These are phyloP conservation scores for Anacardium occidentale DNA, from an alignment of 345 rosid species.

Conservation along the genomic window DNA sequence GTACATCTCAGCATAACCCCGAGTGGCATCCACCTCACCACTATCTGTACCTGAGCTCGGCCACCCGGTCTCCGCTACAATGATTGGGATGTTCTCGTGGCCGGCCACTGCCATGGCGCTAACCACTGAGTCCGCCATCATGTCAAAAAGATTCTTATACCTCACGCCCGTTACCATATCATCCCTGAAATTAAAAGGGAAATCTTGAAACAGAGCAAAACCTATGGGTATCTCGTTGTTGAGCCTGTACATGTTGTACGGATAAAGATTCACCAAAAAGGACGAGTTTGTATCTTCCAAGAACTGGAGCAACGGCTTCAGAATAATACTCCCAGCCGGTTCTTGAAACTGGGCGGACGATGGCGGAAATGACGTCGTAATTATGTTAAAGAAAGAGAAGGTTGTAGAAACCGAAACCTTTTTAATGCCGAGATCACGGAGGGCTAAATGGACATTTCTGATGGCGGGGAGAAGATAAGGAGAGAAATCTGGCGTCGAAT, in stretches of 20 bases:
- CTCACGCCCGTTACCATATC: slow-evolving; percentile 74
- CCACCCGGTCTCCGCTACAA: slow-evolving; percentile 95
- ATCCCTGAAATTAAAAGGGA: slow-evolving; percentile 74
- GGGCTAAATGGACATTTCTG: slow-evolving; percentile 51
- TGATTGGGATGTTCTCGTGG: slow-evolving; percentile 64
- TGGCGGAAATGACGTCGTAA: slow-evolving; percentile 77
- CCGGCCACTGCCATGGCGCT: slow-evolving; percentile 78
- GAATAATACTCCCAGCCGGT: slow-evolving; percentile 51
- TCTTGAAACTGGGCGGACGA: slow-evolving; percentile 70
- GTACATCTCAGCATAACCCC: slow-evolving; percentile 60
- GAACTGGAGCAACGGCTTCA: slow-evolving; percentile 74
- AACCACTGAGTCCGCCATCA: slow-evolving; percentile 86
- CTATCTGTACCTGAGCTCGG: slow-evolving; percentile 62
- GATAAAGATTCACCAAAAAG: slow-evolving; percentile 73
- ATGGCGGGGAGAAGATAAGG: slow-evolving; percentile 69
- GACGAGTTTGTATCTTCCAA: slow-evolving; percentile 68
- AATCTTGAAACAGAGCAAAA: slow-evolving; percentile 76
- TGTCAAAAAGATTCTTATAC: slow-evolving; percentile 77
- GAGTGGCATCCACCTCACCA: slow-evolving; percentile 69
- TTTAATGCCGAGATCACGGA: slow-evolving; percentile 62
- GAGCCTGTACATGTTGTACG: slow-evolving; percentile 72
- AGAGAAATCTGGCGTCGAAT: slow-evolving; percentile 37
- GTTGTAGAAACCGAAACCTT: slow-evolving; percentile 71
- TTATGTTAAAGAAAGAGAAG: slow-evolving; percentile 69
- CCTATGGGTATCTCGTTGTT: slow-evolving; percentile 73